Evolutionary conservation across 352 stramenopile genomes (phyloP).

Genomic region (Peronosclerospora sorghi): DNA sequence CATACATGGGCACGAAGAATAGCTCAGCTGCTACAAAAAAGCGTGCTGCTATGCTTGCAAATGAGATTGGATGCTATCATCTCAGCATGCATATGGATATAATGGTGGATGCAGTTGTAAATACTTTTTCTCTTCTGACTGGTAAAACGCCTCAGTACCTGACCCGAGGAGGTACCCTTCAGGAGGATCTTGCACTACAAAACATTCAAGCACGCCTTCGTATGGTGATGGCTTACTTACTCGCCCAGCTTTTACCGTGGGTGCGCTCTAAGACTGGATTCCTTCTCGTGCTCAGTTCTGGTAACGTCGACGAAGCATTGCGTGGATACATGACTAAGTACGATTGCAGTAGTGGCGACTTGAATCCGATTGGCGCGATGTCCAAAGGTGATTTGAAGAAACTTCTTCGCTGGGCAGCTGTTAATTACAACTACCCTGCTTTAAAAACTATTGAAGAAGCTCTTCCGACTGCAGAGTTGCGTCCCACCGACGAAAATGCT

Average conservation of each 20-base stretch:
- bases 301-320: conserved; percentile 97
- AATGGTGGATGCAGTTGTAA: conserved; percentile 86
- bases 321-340: conserved; percentile 99
- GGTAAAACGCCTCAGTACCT: conserved; percentile 88
- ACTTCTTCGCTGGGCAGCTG: conserved; percentile 88
- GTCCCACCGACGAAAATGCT: conserved; percentile 76
- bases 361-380: conserved; percentile 98
- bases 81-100: conserved; percentile 92
- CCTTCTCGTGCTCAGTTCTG: conserved; percentile 95
- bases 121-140: conserved; percentile 63
- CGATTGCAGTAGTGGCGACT: conserved; percentile 95
- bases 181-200: conserved; percentile 95
- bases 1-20: conserved; percentile 97
- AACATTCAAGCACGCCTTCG: conserved; percentile 97
- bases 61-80: conserved; percentile 93
- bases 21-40: conserved; percentile 87
- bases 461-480: conserved; percentile 92
- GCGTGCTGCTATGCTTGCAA: conserved; percentile 80
- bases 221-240: conserved; percentile 97
- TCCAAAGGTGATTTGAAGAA: conserved; percentile 94
- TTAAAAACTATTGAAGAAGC: conserved; percentile 89
- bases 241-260: conserved; percentile 97
- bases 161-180: conserved; percentile 79
- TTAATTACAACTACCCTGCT: conserved; percentile 86
- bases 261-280: conserved; percentile 90